A percentile compares a stretch with the other conserved stretches of the same genome.
Evolutionary conservation across 2,329 filamentous ascomycete genomes (phyloP).

Genomic region (Trichoderma asperellum): DNA sequence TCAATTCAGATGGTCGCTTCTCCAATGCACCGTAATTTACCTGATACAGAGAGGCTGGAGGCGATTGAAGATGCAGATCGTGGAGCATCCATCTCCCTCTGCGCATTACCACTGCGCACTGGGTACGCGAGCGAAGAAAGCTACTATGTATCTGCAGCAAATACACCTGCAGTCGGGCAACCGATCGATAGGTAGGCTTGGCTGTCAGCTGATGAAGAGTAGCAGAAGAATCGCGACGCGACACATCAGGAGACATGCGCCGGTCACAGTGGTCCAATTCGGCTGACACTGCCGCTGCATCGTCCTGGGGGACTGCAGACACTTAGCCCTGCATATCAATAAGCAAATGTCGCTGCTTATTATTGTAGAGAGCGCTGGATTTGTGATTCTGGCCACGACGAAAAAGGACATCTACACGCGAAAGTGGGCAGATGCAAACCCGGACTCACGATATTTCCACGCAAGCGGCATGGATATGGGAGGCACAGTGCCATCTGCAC

Average conservation of each 20-base stretch:
- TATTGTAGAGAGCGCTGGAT: not conserved
- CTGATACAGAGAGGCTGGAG: not conserved
- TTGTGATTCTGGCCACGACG: not conserved
- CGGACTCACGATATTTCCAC: not conserved
- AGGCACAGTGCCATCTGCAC: conserved; percentile 14
- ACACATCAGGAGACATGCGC: conserved; percentile 21
- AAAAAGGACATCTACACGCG: not conserved
- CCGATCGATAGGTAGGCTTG: conserved; percentile 14
- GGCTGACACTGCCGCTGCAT: conserved; percentile 9
- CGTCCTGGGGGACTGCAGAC: conserved; percentile 16
- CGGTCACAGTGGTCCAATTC: conserved; percentile 3
- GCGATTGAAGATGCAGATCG: conserved; percentile 20
- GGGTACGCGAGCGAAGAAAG: not conserved
- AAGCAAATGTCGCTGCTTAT: not conserved
- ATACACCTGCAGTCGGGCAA: not conserved
- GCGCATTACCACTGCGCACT: not conserved
- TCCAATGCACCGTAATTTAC: not conserved
- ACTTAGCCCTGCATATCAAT: conserved; percentile 18
- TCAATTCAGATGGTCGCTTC: not conserved
- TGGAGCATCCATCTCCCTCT: conserved; percentile 2
- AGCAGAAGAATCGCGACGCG: conserved; percentile 2
- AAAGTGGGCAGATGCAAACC: conserved; percentile 19
- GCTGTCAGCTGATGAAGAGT: conserved; percentile 20
- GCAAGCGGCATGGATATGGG: not conserved
- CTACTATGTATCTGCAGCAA: not conserved